A percentile compares a stretch with the other conserved stretches of the same genome.
phyloP scores from a whole-genome alignment of 176 grass and related monocot genomes.

The Zea mays region Zm-B73-REFERENCE-NAM-5.0 NC_050097.1:37829501-37830000 shows the following conservation, averaged over 20 bases:
- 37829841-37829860: too few relatives aligned
- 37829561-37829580: too few relatives aligned
- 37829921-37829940: constrained; percentile 27
- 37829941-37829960: constrained; percentile 6
- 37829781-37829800: background rate
- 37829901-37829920: background rate
- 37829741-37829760: background rate
- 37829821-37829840: constrained; percentile 1
- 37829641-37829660: too few relatives aligned
- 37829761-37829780: constrained; percentile 14
- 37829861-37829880: background rate
- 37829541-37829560: too few relatives aligned
- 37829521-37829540: too few relatives aligned
- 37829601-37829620: too few relatives aligned
- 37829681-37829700: background rate
- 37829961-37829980: constrained; percentile 15
- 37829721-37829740: background rate
- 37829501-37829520: too few relatives aligned
- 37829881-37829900: too few relatives aligned
- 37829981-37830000: constrained; percentile 45
- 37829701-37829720: background rate
- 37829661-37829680: too few relatives aligned
- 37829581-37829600: too few relatives aligned
- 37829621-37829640: too few relatives aligned
- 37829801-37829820: constrained; percentile 34